phyloP scores from a whole-genome alignment of 495 filamentous ascomycete species.

The Aspergillus ostianus region DNA sequence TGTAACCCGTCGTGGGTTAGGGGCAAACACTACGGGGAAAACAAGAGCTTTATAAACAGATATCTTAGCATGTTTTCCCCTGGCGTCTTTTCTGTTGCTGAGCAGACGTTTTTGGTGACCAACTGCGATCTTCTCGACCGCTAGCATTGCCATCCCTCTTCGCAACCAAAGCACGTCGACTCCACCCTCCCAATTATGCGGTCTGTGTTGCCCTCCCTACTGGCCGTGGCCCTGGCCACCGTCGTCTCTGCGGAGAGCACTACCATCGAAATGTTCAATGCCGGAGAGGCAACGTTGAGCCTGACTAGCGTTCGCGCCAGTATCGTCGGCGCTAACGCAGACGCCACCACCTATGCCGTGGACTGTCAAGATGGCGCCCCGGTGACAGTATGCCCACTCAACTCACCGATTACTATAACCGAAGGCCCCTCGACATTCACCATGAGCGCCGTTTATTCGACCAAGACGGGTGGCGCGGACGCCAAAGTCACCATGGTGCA shows the following conservation, averaged over 20 bases:
- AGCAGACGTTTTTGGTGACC: not conserved
- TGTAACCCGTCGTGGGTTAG: not conserved
- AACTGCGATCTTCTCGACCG: not conserved
- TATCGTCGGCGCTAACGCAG: constrained; percentile 12
- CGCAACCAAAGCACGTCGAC: not conserved
- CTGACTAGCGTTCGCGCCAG: constrained; percentile 10
- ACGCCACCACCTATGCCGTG: constrained; percentile 14
- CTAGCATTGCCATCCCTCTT: not conserved
- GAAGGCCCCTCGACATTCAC: constrained; percentile 21
- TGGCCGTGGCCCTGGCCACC: constrained; percentile 6
- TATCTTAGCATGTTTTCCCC: not conserved
- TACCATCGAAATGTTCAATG: constrained; percentile 13
- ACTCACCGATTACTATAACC: constrained; percentile 12
- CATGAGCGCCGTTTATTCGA: constrained; percentile 13
- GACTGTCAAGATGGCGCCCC: constrained; percentile 7
- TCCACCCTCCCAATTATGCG: not conserved
- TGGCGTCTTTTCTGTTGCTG: not conserved
- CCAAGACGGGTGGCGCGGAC: constrained; percentile 8
- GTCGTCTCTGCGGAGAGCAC: constrained; percentile 4
- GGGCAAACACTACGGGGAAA: too few relatives aligned
- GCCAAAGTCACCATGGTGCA: constrained; percentile 7
- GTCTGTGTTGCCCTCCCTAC: not conserved
- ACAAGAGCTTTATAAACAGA: not conserved
- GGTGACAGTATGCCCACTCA: constrained; percentile 2
- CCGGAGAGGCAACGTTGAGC: constrained; percentile 8